A percentile compares a stretch with the other conserved stretches of the same genome.
phyloP scores from a whole-genome alignment of 768 basidiomycete species.

The Panaeolus papilionaceus region DNA sequence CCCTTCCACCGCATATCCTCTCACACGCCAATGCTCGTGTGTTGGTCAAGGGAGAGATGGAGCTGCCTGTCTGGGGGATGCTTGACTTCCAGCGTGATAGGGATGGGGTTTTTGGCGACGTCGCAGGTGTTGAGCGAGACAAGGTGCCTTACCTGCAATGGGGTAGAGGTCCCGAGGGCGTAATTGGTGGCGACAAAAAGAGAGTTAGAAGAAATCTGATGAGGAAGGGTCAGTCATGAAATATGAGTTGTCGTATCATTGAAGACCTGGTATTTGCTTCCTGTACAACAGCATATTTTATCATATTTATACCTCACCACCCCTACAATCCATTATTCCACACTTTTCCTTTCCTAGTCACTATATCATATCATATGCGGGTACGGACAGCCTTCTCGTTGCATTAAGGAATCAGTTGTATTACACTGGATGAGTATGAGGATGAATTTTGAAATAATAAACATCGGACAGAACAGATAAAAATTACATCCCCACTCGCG shows the following conservation, averaged over 20 bases:
- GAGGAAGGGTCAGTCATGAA: conserved; percentile 76
- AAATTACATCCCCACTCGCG: not conserved
- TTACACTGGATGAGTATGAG: not conserved
- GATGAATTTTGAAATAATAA: not conserved
- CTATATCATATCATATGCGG: too few relatives aligned
- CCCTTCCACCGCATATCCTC: conserved; percentile 61
- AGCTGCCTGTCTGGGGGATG: conserved; percentile 88
- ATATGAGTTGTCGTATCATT: too few relatives aligned
- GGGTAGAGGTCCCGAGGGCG: conserved; percentile 66
- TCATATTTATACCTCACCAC: too few relatives aligned
- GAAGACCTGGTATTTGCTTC: too few relatives aligned
- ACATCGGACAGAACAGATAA: not conserved
- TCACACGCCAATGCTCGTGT: conserved; percentile 40
- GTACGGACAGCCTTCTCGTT: too few relatives aligned
- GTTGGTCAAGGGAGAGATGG: conserved; percentile 87
- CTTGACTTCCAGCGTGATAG: conserved; percentile 63
- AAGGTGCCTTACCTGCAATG: conserved; percentile 81
- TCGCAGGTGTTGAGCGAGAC: conserved; percentile 57
- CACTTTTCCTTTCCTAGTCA: too few relatives aligned
- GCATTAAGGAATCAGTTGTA: too few relatives aligned
- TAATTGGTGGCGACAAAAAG: conserved; percentile 70
- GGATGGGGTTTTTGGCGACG: conserved; percentile 33
- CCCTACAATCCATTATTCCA: too few relatives aligned
- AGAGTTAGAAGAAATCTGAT: conserved; percentile 86
- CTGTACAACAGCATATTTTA: too few relatives aligned